Evolutionary conservation across 1,284 basidiomycete species (phyloP), one percentile per base, ranked within the genome.

Genomic region (Ustilago crameri): DNA sequence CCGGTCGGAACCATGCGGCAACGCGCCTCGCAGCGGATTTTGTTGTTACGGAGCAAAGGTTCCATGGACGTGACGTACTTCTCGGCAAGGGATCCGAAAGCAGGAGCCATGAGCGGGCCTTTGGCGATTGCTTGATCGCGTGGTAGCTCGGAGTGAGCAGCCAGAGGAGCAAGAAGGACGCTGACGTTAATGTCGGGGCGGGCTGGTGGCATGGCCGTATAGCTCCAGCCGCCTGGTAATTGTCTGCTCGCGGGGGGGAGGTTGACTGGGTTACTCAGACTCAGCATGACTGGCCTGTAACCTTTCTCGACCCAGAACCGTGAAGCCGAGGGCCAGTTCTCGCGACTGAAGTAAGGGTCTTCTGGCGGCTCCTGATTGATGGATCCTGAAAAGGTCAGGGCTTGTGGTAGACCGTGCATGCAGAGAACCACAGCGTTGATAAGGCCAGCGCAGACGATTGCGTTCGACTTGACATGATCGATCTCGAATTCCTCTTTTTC

Each of bases 381-480:
- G 14, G 44, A 48, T 30, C 69, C 74, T 9, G 44, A 38, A 40
- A 42, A 62, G 3, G 67, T 72, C 26, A 75, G 57, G 5, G 53
- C n/a, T 9, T 55, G 68, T 12, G 80, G 79, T 1, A 80, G 38
- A 20, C 78, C 79, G 23, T 77, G 71, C 58, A 76, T 74, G 56
- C 76, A 76, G 22, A 80, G 57, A 22, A 83, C 76, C 12, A 69
- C 64, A 15, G 75, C 74, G 20, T 62, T 48, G 30, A 83, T 61
- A 38, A 80, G 41, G 14, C 81, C 81, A 0, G 80, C 60, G 49
- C 81, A 83, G 22, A 82, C 76, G 51, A 77, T 54, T 9, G 65
- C 68, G 37, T 74, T 66, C 10, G 63, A 69, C 37, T 54, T 55
- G 41, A 57, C 42, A 32, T 74, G 61, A 30, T 77, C 69, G 32